Conservation (phyloP, 2,329 filamentous ascomycete species). For the Xylariaceae sp. region DNA sequence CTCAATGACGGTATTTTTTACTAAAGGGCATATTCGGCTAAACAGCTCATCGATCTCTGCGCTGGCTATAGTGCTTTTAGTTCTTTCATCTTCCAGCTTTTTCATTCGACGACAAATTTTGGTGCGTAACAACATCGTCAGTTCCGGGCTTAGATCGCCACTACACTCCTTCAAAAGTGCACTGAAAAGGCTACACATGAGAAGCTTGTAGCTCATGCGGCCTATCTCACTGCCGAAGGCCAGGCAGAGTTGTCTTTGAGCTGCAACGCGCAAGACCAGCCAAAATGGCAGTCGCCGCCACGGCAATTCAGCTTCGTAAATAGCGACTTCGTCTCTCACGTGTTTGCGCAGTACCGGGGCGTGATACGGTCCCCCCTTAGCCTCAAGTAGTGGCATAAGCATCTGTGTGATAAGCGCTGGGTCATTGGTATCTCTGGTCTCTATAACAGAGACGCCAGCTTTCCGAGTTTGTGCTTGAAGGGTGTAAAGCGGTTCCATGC, state of each 20-base stretch:
- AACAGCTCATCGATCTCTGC: too few species aligned
- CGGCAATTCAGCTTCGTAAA: constrained; percentile 53
- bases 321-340: constrained; percentile 67
- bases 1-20: too few species aligned
- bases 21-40: too few species aligned
- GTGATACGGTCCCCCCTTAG: constrained; percentile 50
- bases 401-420: constrained; percentile 65
- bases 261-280: constrained; percentile 64
- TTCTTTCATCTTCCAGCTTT: too few species aligned
- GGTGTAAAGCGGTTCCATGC: constrained; percentile 55
- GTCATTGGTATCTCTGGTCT: constrained; percentile 62
- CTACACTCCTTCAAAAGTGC: too few species aligned
- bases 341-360: constrained; percentile 57
- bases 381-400: constrained; percentile 65
- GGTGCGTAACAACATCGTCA: too few species aligned
- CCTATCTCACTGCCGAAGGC: constrained; percentile 49
- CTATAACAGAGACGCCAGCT: constrained; percentile 52
- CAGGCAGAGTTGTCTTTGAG: constrained; percentile 57
- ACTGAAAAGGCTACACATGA: too few species aligned
- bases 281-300: constrained; percentile 69
- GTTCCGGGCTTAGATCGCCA: too few species aligned
- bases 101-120: too few species aligned
- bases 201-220: constrained; percentile 60
- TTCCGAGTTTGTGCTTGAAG: constrained; percentile 61
- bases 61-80: too few species aligned